phyloP scores from a whole-genome alignment of 1,139 yeast species.

The Geotrichum carabidarum region DNA sequence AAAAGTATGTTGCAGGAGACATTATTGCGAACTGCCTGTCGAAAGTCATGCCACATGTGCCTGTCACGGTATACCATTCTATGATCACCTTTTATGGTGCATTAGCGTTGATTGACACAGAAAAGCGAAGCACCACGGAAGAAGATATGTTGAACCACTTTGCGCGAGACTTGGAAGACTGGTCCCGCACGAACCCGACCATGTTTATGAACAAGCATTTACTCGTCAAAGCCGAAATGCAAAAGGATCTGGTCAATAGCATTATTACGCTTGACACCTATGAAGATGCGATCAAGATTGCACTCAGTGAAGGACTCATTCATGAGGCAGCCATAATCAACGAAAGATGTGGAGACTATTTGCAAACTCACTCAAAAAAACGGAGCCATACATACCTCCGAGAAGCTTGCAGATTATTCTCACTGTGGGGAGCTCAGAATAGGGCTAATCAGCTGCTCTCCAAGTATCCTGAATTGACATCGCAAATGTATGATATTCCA shows the following conservation, averaged over 20 bases:
- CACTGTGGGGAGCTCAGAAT: slow-evolving; percentile 36
- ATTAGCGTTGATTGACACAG: slow-evolving; percentile 30
- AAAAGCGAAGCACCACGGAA: slow-evolving; percentile 23
- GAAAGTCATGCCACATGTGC: slow-evolving; percentile 27
- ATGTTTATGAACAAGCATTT: slow-evolving; percentile 40
- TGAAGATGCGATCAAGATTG: slow-evolving; percentile 45
- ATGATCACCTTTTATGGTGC: slow-evolving; percentile 33
- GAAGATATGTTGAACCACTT: slow-evolving; percentile 25
- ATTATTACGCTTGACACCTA: slow-evolving; percentile 45
- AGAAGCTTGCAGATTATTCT: slow-evolving; percentile 33
- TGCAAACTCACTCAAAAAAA: slow-evolving; percentile 35
- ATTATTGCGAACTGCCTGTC: slow-evolving; percentile 28
- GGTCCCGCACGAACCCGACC: slow-evolving; percentile 40
- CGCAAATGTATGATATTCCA: slow-evolving; percentile 24
- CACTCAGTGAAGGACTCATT: slow-evolving; percentile 36
- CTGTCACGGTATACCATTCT: slow-evolving; percentile 31
- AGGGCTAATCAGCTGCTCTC: slow-evolving; percentile 29
- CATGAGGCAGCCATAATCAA: slow-evolving; percentile 45
- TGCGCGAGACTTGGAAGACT: slow-evolving; percentile 34
- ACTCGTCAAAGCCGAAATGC: slow-evolving; percentile 39
- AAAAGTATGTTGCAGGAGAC: slow-evolving; percentile 30
- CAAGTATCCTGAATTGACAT: slow-evolving; percentile 27
- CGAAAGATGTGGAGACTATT: slow-evolving; percentile 48
- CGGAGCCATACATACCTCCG: slow-evolving; percentile 30
- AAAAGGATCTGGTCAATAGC: slow-evolving; percentile 31